Base-by-base conservation (phyloP, 257 asterid genomes). In the Salvia splendens region DNA sequence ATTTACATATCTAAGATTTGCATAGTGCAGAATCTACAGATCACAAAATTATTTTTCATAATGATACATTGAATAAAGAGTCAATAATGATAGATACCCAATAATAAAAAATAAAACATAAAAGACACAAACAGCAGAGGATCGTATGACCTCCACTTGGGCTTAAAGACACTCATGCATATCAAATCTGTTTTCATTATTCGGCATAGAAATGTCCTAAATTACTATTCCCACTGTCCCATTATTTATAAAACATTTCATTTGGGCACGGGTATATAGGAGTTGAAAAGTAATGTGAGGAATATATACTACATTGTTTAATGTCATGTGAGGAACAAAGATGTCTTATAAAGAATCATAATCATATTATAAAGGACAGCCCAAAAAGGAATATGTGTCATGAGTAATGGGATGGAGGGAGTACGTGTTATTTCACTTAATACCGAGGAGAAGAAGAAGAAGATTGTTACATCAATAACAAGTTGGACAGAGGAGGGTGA, bases 1-100 rank as follows among this genome's bases (percentile, higher is more conserved):
- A 30, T 40, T 48, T 46, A 47, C n/a, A 58, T 58, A 57, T 30
- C 11, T 59, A 45, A 74, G 8, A 35, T 52, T 63, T 35, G 42
- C 43, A 66, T 12, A 14, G 24, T 24, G 30, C 30, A 20, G 24
- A 20, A 20, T 20, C 24, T 52, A 33, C 10, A 53, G 43, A 69
- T 69, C 32, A 40, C 6, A 47, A 33, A 67, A 61, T 28, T 40
- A 20, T 20, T 20, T 20, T 20, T 20, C 1, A 0, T 5, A 8
- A 1, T 48, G 28, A 15, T 49, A 1, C 11, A n/a, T 8, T 20
- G 8, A 20, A 49, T 15, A 49, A 47, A 47, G 12, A 4, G 14
- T 45, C 42, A 8, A 32, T 14, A 0, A 32, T 4, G 33, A 20
- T 20, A 20, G 24, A 20, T 20, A 20, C 24, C 24, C 24, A 20